Evolutionary conservation across 139 green algal species (phyloP).

Genomic region (Ostreobium quekettii): DNA sequence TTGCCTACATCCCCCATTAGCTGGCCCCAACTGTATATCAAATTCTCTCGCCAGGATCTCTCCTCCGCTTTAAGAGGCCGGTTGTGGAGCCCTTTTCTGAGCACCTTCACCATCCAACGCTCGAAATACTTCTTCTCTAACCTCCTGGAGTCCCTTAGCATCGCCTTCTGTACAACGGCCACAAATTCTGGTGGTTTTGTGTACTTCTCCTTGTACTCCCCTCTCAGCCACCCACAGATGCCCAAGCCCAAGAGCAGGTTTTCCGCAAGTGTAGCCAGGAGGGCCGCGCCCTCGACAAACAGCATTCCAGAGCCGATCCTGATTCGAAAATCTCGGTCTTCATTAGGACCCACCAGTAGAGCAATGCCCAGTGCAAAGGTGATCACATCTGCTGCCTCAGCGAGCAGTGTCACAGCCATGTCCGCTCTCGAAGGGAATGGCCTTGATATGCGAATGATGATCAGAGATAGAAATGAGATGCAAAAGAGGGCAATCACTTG

Average conservation of each 20-base stretch:
- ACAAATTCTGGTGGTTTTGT: background rate
- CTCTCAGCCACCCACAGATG: background rate
- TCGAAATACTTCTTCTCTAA: conserved; percentile 10
- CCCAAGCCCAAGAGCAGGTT: background rate
- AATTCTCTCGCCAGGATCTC: no score
- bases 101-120: background rate
- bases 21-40: no score
- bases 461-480: background rate
- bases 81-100: background rate
- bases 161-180: background rate
- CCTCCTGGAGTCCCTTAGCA: background rate
- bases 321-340: background rate
- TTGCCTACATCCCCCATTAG: no score
- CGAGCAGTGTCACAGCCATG: background rate
- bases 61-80: no score
- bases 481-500: background rate
- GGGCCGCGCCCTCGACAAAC: background rate
- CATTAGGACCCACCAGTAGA: background rate
- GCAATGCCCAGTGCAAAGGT: background rate
- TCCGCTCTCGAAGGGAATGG: conserved; percentile 5
- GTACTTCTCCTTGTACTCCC: background rate
- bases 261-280: background rate
- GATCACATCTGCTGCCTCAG: conserved; percentile 11
- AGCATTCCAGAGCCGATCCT: background rate
- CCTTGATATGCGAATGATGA: background rate